Conservation (phyloP, 495 filamentous ascomycete genomes). For the Astrothelium macrocarpum region DNA sequence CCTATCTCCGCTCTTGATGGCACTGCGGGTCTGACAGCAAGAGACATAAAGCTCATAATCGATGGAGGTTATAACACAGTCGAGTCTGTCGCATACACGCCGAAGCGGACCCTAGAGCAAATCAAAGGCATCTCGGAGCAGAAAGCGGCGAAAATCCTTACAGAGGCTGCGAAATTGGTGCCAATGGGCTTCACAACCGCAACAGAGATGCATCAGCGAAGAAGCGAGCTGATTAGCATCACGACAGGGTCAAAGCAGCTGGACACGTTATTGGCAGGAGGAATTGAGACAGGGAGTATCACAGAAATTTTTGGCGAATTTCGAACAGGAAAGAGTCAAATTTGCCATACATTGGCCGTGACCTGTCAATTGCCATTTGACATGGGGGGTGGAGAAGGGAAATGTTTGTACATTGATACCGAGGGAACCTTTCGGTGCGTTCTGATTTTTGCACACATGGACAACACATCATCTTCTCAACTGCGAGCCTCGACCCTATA, state of each 20-base stretch:
- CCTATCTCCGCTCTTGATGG: slow-evolving; percentile 84
- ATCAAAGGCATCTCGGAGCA: slow-evolving; percentile 97
- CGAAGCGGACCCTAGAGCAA: slow-evolving; percentile 73
- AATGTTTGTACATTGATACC: slow-evolving; percentile 98
- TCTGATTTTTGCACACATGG: not conserved
- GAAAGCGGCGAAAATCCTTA: slow-evolving; percentile 88
- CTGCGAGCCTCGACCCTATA: too few relatives aligned
- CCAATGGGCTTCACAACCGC: slow-evolving; percentile 98
- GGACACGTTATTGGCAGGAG: slow-evolving; percentile 88
- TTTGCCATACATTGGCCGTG: slow-evolving; percentile 96
- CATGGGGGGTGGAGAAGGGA: slow-evolving; percentile 97
- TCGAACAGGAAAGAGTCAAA: slow-evolving; percentile 93
- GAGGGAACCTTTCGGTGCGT: slow-evolving; percentile 79
- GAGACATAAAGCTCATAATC: slow-evolving; percentile 85
- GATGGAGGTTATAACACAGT: slow-evolving; percentile 93
- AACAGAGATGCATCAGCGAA: slow-evolving; percentile 97
- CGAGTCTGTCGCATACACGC: slow-evolving; percentile 90
- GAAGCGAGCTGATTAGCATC: slow-evolving; percentile 93
- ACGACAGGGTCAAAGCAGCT: slow-evolving; percentile 96
- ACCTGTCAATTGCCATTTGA: slow-evolving; percentile 97
- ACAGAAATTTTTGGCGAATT: slow-evolving; percentile 99
- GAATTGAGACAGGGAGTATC: slow-evolving; percentile 91
- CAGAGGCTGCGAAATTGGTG: slow-evolving; percentile 89
- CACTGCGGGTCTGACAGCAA: slow-evolving; percentile 73
- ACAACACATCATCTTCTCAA: too few relatives aligned